Evolutionary conservation across 371 early-diverging fungal species (phyloP).

Genomic region (Massospora cicadina): DNA sequence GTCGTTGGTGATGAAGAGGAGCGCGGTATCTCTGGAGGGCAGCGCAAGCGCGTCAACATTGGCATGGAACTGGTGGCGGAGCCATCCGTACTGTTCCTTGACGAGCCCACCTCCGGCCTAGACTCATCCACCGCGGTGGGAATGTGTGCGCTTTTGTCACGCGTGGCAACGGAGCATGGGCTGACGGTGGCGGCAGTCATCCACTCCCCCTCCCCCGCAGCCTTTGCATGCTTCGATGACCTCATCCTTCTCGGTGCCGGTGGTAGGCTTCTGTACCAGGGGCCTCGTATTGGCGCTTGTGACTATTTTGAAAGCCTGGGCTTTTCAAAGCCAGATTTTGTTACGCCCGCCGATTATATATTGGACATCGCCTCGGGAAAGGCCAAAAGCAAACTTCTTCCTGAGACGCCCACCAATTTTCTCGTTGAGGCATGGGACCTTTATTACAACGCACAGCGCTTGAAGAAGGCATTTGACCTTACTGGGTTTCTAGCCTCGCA

Average conservation of each 20-base stretch:
- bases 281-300: conserved; percentile 23
- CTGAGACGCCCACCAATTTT: conserved; percentile 1
- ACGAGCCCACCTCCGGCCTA: conserved; percentile 84
- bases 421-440: conserved; percentile 7
- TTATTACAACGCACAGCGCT: background rate
- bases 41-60: conserved; percentile 67
- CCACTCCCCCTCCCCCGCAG: conserved; percentile 50
- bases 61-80: conserved; percentile 70
- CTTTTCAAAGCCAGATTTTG: conserved; percentile 29
- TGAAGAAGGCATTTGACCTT: too few species aligned
- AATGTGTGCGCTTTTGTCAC: conserved; percentile 33
- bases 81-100: conserved; percentile 77
- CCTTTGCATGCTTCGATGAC: conserved; percentile 45
- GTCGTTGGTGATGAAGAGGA: conserved; percentile 41
- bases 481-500: too few species aligned
- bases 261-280: conserved; percentile 39
- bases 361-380: conserved; percentile 24
- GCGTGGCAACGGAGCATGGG: conserved; percentile 32
- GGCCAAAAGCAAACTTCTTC: conserved; percentile 7
- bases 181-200: conserved; percentile 51
- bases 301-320: conserved; percentile 35
- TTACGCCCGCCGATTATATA: conserved; percentile 38
- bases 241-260: conserved; percentile 44
- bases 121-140: conserved; percentile 52
- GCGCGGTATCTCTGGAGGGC: conserved; percentile 74